Conservation (phyloP, 2,329 filamentous ascomycete genomes). For the Thelonectria blattea region DNA sequence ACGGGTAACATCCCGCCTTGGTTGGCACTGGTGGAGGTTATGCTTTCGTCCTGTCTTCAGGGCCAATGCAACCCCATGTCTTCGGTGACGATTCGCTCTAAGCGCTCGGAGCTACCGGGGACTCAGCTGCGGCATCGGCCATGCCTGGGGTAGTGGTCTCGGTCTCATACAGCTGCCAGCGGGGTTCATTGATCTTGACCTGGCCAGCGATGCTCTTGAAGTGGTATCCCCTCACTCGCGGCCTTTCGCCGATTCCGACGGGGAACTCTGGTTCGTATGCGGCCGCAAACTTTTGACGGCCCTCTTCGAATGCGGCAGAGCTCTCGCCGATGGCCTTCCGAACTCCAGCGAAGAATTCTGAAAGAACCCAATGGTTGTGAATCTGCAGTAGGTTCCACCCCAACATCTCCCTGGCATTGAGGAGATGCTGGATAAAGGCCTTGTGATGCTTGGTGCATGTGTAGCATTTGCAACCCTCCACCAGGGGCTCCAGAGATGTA, state of each 20-base stretch:
- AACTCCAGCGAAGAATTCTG: slow-evolving; percentile 74
- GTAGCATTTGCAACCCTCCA: slow-evolving; percentile 75
- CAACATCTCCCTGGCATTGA: slow-evolving; percentile 93
- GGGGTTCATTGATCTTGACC: slow-evolving; percentile 70
- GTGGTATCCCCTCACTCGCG: slow-evolving; percentile 82
- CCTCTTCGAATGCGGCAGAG: slow-evolving; percentile 63
- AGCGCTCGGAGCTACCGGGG: slow-evolving; percentile 24
- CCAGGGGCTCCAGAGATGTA: slow-evolving; percentile 67
- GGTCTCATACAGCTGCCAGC: slow-evolving; percentile 64
- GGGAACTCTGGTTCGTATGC: slow-evolving; percentile 76
- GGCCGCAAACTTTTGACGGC: slow-evolving; percentile 49
- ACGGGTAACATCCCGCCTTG: slow-evolving; percentile 17
- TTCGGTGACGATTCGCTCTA: slow-evolving; percentile 57
- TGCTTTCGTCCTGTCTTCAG: slow-evolving; percentile 51
- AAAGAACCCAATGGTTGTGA: slow-evolving; percentile 81
- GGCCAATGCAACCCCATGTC: slow-evolving; percentile 54
- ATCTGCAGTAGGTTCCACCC: slow-evolving; percentile 92
- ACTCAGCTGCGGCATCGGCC: slow-evolving; percentile 27
- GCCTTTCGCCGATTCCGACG: slow-evolving; percentile 75
- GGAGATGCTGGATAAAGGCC: slow-evolving; percentile 86
- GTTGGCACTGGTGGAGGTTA: slow-evolving; percentile 26
- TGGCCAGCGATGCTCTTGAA: slow-evolving; percentile 73
- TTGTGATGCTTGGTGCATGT: slow-evolving; percentile 83
- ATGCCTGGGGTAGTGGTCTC: slow-evolving; percentile 21
- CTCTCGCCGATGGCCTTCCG: slow-evolving; percentile 67